Evolutionary conservation across 2,329 filamentous ascomycete species (phyloP), one percentile per base, ranked within the genome.

Genomic region (Claviceps lovelessii): DNA sequence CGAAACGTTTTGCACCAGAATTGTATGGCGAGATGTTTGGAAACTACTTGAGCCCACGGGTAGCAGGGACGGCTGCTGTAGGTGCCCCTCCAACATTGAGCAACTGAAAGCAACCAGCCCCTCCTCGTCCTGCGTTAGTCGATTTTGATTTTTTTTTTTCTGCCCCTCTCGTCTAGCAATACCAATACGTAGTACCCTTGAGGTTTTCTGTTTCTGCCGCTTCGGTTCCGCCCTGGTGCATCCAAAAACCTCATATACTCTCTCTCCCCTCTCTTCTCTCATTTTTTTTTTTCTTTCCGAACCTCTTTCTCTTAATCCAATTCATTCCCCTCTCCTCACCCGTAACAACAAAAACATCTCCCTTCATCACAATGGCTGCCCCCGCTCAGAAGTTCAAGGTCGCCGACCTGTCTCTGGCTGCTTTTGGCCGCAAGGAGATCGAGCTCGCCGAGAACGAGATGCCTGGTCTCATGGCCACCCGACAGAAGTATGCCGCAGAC

Each of bases 391-490:
- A 88, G 76, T 94, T 89, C 86, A 95, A 96, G 88, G 91, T 98
- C 78, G 90, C 91, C 70, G 93, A 97, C 82, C 87, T 97, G 73
- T 88, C 86, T 72, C 85, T 97, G 72, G 91, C 93, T 71, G 93
- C 93, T 75, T 97, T 98, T 71, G 93, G 93, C 76, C 90, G 93
- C 77, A 90, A 91, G 76, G 93, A 98, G 84, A 96, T 98, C 69
- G 90, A 96, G 77, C 83, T 97, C 70, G 90, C 93, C 68, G 91
- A 97, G 75, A 84, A 88, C 71, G 86, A 90, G 80, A 96, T 96
- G 90, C 90, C 91, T 62, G 91, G 93, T 83, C 84, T 98, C 65
- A 95, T 98, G 87, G 83, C 88, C 68, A 97, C 90, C 69, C 86
- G 93, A 70, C 72, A 75, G 69, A 95, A 95, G 81, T 98, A 97